Percentiles rank a stretch among this genome's conserved stretches.
Evolutionary conservation across 2,329 filamentous ascomycete species (phyloP).

Genomic region (Scedosporium apiospermum): DNA sequence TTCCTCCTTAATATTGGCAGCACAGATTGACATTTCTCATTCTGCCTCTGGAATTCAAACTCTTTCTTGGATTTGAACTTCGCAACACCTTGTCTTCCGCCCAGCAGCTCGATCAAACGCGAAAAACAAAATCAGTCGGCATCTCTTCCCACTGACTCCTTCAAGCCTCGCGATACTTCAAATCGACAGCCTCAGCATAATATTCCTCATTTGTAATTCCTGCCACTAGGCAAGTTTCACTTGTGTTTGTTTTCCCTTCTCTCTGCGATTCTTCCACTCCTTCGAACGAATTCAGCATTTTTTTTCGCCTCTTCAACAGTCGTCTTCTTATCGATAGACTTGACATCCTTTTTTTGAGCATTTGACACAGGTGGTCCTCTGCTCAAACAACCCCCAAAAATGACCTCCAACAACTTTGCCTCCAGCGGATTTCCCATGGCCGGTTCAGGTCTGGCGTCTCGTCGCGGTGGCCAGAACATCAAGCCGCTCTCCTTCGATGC

Average conservation of each 20-base stretch:
- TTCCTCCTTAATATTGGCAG: conserved; percentile 4
- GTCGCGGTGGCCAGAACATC: conserved; percentile 75
- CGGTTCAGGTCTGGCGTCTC: conserved; percentile 70
- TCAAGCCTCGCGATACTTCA: neutral
- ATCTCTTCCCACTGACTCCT: neutral
- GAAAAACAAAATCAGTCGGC: neutral
- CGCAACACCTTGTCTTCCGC: conserved; percentile 6
- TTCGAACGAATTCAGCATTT: neutral
- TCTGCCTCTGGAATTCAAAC: conserved; percentile 5
- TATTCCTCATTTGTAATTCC: conserved; percentile 4
- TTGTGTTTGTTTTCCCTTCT: neutral
- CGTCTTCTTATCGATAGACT: conserved; percentile 3
- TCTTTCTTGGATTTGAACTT: conserved; percentile 5
- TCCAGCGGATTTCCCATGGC: conserved; percentile 68
- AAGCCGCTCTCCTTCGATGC: conserved; percentile 79
- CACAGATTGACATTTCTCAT: conserved; percentile 7
- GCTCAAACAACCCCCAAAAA: conserved; percentile 28
- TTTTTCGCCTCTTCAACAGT: neutral
- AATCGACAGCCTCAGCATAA: conserved; percentile 5
- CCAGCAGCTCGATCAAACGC: neutral
- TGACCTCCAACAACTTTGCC: conserved; percentile 80
- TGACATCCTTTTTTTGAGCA: conserved; percentile 26
- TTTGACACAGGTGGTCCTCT: conserved; percentile 98
- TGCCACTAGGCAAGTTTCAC: neutral
- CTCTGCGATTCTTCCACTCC: conserved; percentile 6